These are phyloP conservation scores for Hibiscus tridactylites DNA, from an alignment of 345 rosid species.

Conservation along the genomic window DNA sequence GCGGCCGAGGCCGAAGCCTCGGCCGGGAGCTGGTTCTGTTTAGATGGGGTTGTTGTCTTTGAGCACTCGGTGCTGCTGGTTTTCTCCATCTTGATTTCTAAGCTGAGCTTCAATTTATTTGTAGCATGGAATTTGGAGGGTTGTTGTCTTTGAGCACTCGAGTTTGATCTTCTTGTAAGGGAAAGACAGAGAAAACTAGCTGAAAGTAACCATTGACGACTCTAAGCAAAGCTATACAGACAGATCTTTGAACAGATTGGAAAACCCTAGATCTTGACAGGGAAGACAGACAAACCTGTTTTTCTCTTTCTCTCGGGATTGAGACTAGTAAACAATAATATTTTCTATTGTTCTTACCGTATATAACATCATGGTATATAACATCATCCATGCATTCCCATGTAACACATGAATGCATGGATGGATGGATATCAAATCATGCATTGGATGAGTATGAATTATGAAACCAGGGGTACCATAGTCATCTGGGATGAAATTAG, in stretches of 20 bases:
- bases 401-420: neutral
- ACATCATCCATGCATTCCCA: neutral
- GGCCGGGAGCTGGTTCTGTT: neutral
- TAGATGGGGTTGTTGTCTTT: slow-evolving; percentile 15
- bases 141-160: neutral
- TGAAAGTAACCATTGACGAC: slow-evolving; percentile 17
- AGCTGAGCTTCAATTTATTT: too few relatives aligned
- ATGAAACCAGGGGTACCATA: neutral
- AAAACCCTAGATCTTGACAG: slow-evolving; percentile 46
- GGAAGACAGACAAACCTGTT: slow-evolving; percentile 20
- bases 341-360: slow-evolving; percentile 18
- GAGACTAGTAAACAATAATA: slow-evolving; percentile 30
- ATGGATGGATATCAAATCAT: neutral
- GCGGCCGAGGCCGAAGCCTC: neutral
- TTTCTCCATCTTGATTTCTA: slow-evolving; percentile 12
- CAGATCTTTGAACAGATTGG: slow-evolving; percentile 16
- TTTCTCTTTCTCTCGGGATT: slow-evolving; percentile 15
- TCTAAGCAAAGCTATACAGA: neutral
- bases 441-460: neutral
- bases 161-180: slow-evolving; percentile 9
- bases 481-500: slow-evolving; percentile 1
- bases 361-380: too few relatives aligned
- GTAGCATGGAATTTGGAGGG: neutral
- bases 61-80: slow-evolving; percentile 22
- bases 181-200: slow-evolving; percentile 15